These are phyloP conservation scores for Cystofilobasidium ferigula DNA, from an alignment of 768 basidiomycete genomes.

Conservation along the genomic window DNA sequence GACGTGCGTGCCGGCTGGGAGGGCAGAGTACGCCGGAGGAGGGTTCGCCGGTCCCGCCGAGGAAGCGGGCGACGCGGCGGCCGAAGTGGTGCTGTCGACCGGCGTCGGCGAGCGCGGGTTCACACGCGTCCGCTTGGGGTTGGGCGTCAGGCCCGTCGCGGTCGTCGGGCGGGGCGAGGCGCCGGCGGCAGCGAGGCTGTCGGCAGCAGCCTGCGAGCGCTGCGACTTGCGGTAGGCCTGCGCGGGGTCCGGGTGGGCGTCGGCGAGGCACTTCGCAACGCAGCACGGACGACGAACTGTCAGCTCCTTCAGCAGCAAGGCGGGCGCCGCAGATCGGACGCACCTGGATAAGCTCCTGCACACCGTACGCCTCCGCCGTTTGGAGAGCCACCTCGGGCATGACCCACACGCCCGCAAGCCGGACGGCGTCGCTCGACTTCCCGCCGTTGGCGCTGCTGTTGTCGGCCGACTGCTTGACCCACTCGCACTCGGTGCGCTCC, in stretches of 20 bases:
- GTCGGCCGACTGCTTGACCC: conserved; percentile 69
- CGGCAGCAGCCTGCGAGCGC: conserved; percentile 36
- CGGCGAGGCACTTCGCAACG: conserved; percentile 48
- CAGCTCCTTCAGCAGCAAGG: neutral
- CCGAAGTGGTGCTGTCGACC: conserved; percentile 1
- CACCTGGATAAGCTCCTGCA: conserved; percentile 43
- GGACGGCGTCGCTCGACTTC: conserved; percentile 55
- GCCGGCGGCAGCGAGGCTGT: conserved; percentile 35
- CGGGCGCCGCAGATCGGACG: conserved; percentile 19
- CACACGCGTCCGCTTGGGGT: conserved; percentile 10
- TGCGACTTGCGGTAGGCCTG: conserved; percentile 64
- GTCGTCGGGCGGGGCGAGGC: conserved; percentile 32
- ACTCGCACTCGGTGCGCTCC: conserved; percentile 67
- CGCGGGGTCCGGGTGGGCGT: conserved; percentile 65
- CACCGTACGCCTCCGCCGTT: conserved; percentile 57
- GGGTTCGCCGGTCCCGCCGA: conserved; percentile 41
- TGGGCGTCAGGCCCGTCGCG: conserved; percentile 33
- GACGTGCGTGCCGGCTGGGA: conserved; percentile 47
- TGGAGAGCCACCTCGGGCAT: conserved; percentile 48
- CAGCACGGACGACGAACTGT: neutral
- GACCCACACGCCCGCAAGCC: conserved; percentile 74
- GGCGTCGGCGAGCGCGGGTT: conserved; percentile 2
- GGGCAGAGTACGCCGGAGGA: conserved; percentile 31
- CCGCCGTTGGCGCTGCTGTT: conserved; percentile 59
- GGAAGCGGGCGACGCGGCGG: conserved; percentile 26